Conservation (phyloP, 768 basidiomycete species). For the Sutorius australiensis region DNA sequence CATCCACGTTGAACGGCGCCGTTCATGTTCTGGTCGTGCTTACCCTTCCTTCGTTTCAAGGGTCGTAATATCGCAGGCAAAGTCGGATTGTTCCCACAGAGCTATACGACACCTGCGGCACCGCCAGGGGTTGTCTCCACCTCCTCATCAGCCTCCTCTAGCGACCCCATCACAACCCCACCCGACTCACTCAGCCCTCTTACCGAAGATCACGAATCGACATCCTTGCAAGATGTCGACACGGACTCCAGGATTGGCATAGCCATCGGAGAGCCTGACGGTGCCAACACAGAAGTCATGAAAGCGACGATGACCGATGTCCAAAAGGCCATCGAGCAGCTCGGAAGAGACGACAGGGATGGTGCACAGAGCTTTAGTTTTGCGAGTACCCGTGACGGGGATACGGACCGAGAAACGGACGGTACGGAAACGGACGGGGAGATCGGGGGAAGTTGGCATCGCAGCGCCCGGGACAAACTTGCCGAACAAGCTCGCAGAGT, state of each 20-base stretch:
- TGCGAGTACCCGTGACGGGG: conserved; percentile 58
- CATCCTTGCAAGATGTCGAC: conserved; percentile 28
- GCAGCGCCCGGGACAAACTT: conserved; percentile 57
- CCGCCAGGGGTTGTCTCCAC: conserved; percentile 33
- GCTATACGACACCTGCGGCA: conserved; percentile 69
- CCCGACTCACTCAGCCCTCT: conserved; percentile 40
- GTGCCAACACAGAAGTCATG: conserved; percentile 58
- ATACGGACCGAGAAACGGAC: conserved; percentile 44
- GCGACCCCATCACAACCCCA: conserved; percentile 16
- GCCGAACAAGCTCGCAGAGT: conserved; percentile 67
- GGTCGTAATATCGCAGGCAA: conserved; percentile 80
- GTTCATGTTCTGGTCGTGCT: conserved; percentile 24
- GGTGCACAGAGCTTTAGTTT: conserved; percentile 74
- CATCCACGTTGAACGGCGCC: conserved; percentile 22
- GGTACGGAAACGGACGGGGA: conserved; percentile 49
- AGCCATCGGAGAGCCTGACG: conserved; percentile 21
- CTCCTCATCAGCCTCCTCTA: conserved; percentile 27
- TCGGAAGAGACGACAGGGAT: conserved; percentile 57
- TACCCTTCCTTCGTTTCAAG: conserved; percentile 38
- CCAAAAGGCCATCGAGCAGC: conserved; percentile 85
- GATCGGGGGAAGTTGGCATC: conserved; percentile 63
- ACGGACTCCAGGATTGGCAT: conserved; percentile 27
- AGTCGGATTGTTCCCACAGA: conserved; percentile 87
- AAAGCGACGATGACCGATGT: conserved; percentile 87
- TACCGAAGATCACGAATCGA: conserved; percentile 44